Conservation (phyloP, 805 yeast genomes). For the Cyberlindnera maclurae region DNA sequence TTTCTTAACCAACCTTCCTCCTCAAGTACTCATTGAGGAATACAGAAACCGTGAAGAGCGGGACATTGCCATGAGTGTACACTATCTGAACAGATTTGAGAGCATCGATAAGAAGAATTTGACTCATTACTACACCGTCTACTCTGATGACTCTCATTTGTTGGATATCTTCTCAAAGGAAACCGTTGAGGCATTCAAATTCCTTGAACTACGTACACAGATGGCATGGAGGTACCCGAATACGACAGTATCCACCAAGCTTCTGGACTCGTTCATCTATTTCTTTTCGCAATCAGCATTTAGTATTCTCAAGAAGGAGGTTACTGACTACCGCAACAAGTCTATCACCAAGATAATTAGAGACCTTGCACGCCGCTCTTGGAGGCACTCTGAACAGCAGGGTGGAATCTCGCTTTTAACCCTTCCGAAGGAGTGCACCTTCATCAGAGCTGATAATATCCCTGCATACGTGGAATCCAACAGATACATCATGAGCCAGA, state of each 20-base stretch:
- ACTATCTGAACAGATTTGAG: conserved; percentile 68
- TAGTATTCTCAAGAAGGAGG: conserved; percentile 37
- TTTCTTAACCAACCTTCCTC: conserved; percentile 86
- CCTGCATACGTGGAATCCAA: conserved; percentile 87
- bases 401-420: conserved; percentile 65
- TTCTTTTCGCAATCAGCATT: conserved; percentile 52
- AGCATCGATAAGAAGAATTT: conserved; percentile 72
- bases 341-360: conserved; percentile 66
- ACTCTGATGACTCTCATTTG: conserved; percentile 45
- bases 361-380: conserved; percentile 84
- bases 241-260: conserved; percentile 65
- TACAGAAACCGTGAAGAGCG: conserved; percentile 64
- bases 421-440: conserved; percentile 61
- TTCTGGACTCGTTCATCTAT: conserved; percentile 68
- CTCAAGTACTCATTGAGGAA: conserved; percentile 78
- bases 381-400: conserved; percentile 62
- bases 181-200: conserved; percentile 63
- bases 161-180: conserved; percentile 69
- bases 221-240: conserved; percentile 86
- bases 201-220: conserved; percentile 73
- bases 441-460: conserved; percentile 72
- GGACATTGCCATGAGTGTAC: conserved; percentile 70
- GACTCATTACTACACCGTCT: conserved; percentile 60
- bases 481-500: conserved; percentile 61
- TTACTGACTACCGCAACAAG: conserved; percentile 26